Conservation (phyloP, 2,329 filamentous ascomycete genomes). For the Aspergillus arachidicola region DNA sequence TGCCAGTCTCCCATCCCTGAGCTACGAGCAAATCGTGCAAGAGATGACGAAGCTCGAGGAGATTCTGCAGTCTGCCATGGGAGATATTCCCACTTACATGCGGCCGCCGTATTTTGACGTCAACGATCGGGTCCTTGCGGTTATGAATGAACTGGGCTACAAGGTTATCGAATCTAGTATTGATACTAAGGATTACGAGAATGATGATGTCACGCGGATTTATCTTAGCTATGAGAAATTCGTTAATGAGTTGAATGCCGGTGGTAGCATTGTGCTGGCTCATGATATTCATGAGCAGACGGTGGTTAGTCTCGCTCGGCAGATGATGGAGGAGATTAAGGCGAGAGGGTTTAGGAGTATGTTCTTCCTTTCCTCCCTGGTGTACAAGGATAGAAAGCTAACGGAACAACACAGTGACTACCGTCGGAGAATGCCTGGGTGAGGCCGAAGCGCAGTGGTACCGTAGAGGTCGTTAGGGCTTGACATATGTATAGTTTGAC, state of each 20-base stretch:
- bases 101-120: constrained; percentile 48
- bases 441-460: constrained; percentile 59
- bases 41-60: constrained; percentile 48
- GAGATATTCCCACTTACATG: constrained; percentile 52
- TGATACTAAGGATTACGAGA: constrained; percentile 48
- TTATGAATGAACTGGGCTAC: constrained; percentile 48
- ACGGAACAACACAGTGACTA: constrained; percentile 44
- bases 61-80: constrained; percentile 44
- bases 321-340: constrained; percentile 41
- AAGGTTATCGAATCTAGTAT: constrained; percentile 47
- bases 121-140: constrained; percentile 33
- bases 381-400: not conserved
- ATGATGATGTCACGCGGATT: constrained; percentile 34
- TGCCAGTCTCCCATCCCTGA: constrained; percentile 38
- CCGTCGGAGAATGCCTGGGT: constrained; percentile 60
- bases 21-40: constrained; percentile 31
- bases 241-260: constrained; percentile 31
- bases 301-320: constrained; percentile 33
- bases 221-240: constrained; percentile 36
- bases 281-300: constrained; percentile 44
- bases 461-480: constrained; percentile 18
- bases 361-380: constrained; percentile 11
- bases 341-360: constrained; percentile 44
- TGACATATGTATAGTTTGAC: not conserved
- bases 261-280: constrained; percentile 36